Evolutionary conservation across 495 filamentous ascomycete genomes (phyloP), one percentile per base, ranked within the genome.

Genomic region (Talaromyces proteolyticus): DNA sequence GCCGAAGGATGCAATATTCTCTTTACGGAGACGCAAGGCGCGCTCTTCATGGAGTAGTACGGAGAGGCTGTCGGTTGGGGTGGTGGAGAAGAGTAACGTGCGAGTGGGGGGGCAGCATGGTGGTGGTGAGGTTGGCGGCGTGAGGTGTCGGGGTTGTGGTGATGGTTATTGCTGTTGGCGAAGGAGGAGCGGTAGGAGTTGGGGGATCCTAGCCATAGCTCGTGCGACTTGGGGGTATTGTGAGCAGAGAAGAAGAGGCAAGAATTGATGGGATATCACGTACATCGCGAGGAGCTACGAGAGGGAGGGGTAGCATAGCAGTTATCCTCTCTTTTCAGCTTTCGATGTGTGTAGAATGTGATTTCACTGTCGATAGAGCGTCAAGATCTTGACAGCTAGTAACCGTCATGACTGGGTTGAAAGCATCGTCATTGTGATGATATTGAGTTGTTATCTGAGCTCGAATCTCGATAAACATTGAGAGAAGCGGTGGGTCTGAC

Each of bases 1-100:
- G 45, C 89, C 89, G 57, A 89, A 89, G 51, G 81, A 83, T 17
- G 80, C 76, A 36, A 91, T 85, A 56, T 86, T 85, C 19, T 77
- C 70, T 59, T 86, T 87, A 39, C 89, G 84, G 11, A 78, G 72
- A 52, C 79, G 78, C 8, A 89, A 65, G 49, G 79, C 75, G 49
- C 75, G 71, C 62, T 94, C 89, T 61, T 92, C 88, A 45, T 77
- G 62, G 4, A 74, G 73, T 16, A 91, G 73, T 16, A 81, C 75
- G 26, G 81, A 72, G 17, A 93, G 77, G 10, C 55, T 63, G 40
- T 67, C 63, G 23, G 56, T 49, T 3, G 64, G 55, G 17, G 55
- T 52, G 45, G 57, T 59, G 14, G 66, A 58, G 42, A 60, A 57
- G 51, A 60, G 46, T 49, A 62, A 64, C 7, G 57, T 50, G 47